Conservation (phyloP, 2,329 filamentous ascomycete genomes). For the Hypoxylon sp. region DNA sequence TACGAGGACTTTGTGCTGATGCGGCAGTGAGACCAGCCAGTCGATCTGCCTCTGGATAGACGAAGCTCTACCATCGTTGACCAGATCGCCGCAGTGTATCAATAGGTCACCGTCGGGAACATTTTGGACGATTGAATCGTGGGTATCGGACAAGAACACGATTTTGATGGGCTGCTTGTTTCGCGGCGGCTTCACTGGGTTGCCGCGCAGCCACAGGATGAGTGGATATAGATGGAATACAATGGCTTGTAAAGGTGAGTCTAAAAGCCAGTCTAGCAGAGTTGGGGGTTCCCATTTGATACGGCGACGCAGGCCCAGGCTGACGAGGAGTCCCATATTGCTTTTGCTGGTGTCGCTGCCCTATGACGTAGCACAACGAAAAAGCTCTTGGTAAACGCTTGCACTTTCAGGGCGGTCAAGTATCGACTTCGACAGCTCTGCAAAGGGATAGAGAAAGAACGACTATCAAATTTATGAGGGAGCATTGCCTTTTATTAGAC, state of each 20-base stretch:
- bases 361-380: slow-evolving; percentile 34
- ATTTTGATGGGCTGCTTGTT: slow-evolving; percentile 75
- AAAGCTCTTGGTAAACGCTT: slow-evolving; percentile 3
- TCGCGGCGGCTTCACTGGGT: slow-evolving; percentile 71
- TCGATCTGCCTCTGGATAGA: slow-evolving; percentile 88
- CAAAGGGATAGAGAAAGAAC: background rate
- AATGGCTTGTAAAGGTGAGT: slow-evolving; percentile 77
- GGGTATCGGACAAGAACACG: slow-evolving; percentile 93
- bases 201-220: slow-evolving; percentile 77
- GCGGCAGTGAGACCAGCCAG: slow-evolving; percentile 82
- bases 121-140: slow-evolving; percentile 71
- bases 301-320: slow-evolving; percentile 64
- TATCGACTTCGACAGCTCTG: background rate
- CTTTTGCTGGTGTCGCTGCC: slow-evolving; percentile 19
- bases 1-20: slow-evolving; percentile 85
- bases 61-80: slow-evolving; percentile 76
- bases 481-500: slow-evolving; percentile 20
- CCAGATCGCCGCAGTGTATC: slow-evolving; percentile 91
- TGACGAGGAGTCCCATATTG: slow-evolving; percentile 62
- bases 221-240: slow-evolving; percentile 74
- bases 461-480: background rate
- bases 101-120: slow-evolving; percentile 86
- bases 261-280: slow-evolving; percentile 73
- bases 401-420: background rate
- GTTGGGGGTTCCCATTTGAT: slow-evolving; percentile 65